A percentile compares a stretch with the other conserved stretches of the same genome.
Evolutionary conservation across 208 protist genomes (phyloP).

Genomic region (Porcisia deanei): DNA sequence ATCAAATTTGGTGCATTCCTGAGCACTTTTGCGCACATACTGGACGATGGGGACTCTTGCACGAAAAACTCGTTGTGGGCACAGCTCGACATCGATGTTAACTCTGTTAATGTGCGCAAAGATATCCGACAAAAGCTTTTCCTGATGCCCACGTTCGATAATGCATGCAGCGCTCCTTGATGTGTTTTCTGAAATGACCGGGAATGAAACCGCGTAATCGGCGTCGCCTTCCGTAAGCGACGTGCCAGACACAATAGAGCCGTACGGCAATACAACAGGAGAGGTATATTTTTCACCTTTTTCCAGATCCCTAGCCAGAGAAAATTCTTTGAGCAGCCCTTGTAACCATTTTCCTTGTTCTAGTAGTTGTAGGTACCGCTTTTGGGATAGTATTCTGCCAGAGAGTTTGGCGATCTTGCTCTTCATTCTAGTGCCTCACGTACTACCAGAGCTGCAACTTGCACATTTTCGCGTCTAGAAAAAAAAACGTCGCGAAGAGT

Average conservation of each 20-base stretch:
- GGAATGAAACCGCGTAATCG: slow-evolving; percentile 74
- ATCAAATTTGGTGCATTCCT: slow-evolving; percentile 53
- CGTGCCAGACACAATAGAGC: slow-evolving; percentile 72
- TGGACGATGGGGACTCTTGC: slow-evolving; percentile 75
- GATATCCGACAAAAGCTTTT: slow-evolving; percentile 49
- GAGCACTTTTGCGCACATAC: slow-evolving; percentile 18
- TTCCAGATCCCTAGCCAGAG: slow-evolving; percentile 1
- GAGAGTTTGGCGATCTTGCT: slow-evolving; percentile 3
- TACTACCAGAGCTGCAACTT: background rate
- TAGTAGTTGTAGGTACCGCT: slow-evolving; percentile 20
- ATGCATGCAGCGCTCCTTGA: background rate
- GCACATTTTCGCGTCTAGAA: background rate
- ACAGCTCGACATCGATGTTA: slow-evolving; percentile 13
- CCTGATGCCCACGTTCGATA: slow-evolving; percentile 44
- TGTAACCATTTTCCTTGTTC: slow-evolving; percentile 35
- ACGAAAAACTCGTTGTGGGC: slow-evolving; percentile 76
- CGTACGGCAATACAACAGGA: slow-evolving; percentile 69
- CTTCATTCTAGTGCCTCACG: background rate
- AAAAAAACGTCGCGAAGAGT: background rate
- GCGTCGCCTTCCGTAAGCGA: slow-evolving; percentile 72
- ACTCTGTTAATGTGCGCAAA: slow-evolving; percentile 39
- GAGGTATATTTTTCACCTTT: background rate
- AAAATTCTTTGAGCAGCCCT: slow-evolving; percentile 28
- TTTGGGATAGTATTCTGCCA: slow-evolving; percentile 19
- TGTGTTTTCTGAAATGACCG: background rate